These are phyloP conservation scores for Phytophthora cactorum DNA, from an alignment of 352 stramenopile genomes.

Conservation along the genomic window DNA sequence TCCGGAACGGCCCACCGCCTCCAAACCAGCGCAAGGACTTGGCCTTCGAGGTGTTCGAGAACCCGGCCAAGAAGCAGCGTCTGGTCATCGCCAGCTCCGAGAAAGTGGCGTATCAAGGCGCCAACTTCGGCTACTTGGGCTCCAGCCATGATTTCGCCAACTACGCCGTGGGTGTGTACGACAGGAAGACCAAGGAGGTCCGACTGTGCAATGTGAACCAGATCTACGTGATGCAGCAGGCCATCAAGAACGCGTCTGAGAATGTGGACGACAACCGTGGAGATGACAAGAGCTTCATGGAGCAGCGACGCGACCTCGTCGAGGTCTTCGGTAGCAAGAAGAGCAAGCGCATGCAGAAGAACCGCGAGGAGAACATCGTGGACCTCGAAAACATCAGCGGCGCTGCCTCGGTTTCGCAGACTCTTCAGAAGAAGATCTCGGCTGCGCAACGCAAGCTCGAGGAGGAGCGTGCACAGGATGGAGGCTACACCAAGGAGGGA, in stretches of 20 bases:
- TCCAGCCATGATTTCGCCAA: slow-evolving; percentile 71
- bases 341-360: slow-evolving; percentile 86
- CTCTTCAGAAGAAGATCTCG: slow-evolving; percentile 79
- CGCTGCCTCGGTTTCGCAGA: slow-evolving; percentile 66
- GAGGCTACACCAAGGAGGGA: slow-evolving; percentile 58
- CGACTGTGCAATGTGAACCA: slow-evolving; percentile 81
- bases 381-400: slow-evolving; percentile 79
- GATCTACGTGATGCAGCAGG: slow-evolving; percentile 90
- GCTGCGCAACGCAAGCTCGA: slow-evolving; percentile 57
- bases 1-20: slow-evolving; percentile 80
- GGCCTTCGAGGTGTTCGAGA: slow-evolving; percentile 84
- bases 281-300: slow-evolving; percentile 66
- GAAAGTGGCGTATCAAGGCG: slow-evolving; percentile 84
- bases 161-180: slow-evolving; percentile 80
- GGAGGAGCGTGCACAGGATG: slow-evolving; percentile 56
- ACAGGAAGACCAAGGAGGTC: slow-evolving; percentile 78
- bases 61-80: slow-evolving; percentile 80
- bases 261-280: slow-evolving; percentile 73
- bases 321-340: slow-evolving; percentile 86
- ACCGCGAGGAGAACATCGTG: slow-evolving; percentile 84
- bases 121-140: slow-evolving; percentile 86
- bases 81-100: slow-evolving; percentile 80
- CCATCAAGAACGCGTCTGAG: slow-evolving; percentile 70
- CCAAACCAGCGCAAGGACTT: slow-evolving; percentile 62
- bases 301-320: slow-evolving; percentile 76